Evolutionary conservation across 768 basidiomycete species (phyloP).

Genomic region (Cystobasidium tubakii): DNA sequence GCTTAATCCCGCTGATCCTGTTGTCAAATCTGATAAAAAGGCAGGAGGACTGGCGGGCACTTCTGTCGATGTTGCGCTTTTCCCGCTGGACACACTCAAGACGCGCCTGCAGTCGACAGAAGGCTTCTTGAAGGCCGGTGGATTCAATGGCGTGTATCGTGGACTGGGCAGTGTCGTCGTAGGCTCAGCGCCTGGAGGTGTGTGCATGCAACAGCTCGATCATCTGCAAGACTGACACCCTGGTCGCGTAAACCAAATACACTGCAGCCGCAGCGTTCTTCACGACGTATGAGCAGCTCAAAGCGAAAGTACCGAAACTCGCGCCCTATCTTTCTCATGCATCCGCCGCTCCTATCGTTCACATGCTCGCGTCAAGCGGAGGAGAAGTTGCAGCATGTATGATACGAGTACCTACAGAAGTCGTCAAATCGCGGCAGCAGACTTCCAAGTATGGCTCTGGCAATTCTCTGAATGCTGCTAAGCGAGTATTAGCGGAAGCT

Average conservation of each 20-base stretch:
- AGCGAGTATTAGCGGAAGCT: conserved; percentile 53
- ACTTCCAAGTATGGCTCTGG: conserved; percentile 65
- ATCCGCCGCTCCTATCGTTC: conserved; percentile 56
- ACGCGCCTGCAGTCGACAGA: conserved; percentile 83
- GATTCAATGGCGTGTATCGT: conserved; percentile 82
- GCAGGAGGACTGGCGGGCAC: conserved; percentile 88
- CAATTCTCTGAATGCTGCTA: conserved; percentile 47
- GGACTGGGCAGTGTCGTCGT: conserved; percentile 90
- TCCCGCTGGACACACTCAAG: conserved; percentile 93
- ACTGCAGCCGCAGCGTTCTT: conserved; percentile 84
- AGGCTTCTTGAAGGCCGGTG: conserved; percentile 78
- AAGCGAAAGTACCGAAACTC: conserved; percentile 63
- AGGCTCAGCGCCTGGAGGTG: conserved; percentile 92
- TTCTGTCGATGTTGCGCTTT: conserved; percentile 89
- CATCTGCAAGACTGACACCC: neutral
- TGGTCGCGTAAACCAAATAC: neutral
- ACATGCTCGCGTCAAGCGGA: conserved; percentile 56
- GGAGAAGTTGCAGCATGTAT: conserved; percentile 74
- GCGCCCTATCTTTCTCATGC: conserved; percentile 54
- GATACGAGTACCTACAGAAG: conserved; percentile 89
- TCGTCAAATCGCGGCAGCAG: conserved; percentile 88
- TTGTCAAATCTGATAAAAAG: neutral
- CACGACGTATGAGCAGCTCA: conserved; percentile 83
- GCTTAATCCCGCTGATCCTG: neutral
- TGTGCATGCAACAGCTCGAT: conserved; percentile 34